phyloP scores from a whole-genome alignment of 1,284 basidiomycete genomes.

The Neolentinus lepideus region DNA sequence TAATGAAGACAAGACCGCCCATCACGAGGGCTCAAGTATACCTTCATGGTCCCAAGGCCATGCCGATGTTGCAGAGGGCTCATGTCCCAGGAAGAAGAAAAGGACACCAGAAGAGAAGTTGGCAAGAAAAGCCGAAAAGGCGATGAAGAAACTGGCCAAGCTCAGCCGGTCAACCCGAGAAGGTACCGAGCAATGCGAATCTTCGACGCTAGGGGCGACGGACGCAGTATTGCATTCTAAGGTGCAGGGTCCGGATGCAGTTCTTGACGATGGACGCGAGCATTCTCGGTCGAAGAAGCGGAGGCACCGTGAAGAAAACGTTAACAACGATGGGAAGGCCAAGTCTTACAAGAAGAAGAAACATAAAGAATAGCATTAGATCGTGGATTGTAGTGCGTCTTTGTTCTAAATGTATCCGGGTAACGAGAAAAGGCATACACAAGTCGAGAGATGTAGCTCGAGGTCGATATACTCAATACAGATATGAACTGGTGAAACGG shows the following conservation, averaged over 20 bases:
- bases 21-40: neutral
- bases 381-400: too few relatives aligned
- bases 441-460: too few relatives aligned
- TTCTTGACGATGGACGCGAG: too few relatives aligned
- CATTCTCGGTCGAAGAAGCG: neutral
- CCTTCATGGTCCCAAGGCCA: neutral
- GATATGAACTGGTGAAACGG: neutral
- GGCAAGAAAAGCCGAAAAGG: constrained; percentile 13
- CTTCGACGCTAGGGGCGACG: too few relatives aligned
- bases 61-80: neutral
- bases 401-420: too few relatives aligned
- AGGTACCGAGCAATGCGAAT: constrained; percentile 5
- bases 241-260: too few relatives aligned
- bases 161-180: neutral
- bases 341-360: neutral
- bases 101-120: neutral
- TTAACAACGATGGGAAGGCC: neutral
- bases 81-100: neutral
- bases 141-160: neutral
- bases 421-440: too few relatives aligned
- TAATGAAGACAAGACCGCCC: neutral
- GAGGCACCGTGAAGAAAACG: neutral
- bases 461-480: too few relatives aligned
- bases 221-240: too few relatives aligned
- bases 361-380: neutral